Base-by-base conservation (phyloP, 805 yeast species). In the Cyberlindnera xylosilytica region DNA sequence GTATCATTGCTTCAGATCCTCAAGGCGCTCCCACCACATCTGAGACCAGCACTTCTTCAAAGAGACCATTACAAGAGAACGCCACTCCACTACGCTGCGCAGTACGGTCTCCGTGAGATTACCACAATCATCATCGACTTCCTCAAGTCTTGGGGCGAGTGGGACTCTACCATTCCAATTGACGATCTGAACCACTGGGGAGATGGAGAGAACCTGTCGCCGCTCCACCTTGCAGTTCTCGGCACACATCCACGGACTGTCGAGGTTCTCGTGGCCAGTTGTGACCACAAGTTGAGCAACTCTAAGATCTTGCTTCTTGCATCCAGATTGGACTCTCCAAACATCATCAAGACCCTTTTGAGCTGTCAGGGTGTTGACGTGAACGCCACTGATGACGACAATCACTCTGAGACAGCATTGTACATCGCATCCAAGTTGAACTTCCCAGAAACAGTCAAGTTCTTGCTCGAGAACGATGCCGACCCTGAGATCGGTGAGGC, bases 1-100 rank as follows among this genome's bases (percentile, higher is more conserved):
- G 70, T 72, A 15, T 85, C 89, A 3, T 67, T 87, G 34, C 60
- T 65, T 6, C 78, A 79, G 56, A 71, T 88, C 24, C 69, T 89
- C 41, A 66, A 72, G 13, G 70, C 73, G 35, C 61, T 88, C 17
- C 79, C 78, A 1, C 70, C 72, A 1, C 74, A 72, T 48, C 66
- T 78, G 46, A 73, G 81, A 46, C 65, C 72, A 19, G 72, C 75
- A 3, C 66, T 90, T 18, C 64, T 81, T 36, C 81, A 83, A 39
- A 76, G 74, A 34, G 98, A 90, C 60, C 80, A 76, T 45, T 86
- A 87, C 58, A 72, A 72, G 47, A 74, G 97, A 46, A 85, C 96
- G 0, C 96, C 97, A 0, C 67, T 91, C 42, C 97, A 91, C 64
- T 90, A 90, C 61, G 82, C 95, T 16, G 81, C 93, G 3, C 93